These are phyloP conservation scores for Oryza coarctata DNA, from an alignment of 176 grass and related monocot species.

Conservation along the genomic window DNA sequence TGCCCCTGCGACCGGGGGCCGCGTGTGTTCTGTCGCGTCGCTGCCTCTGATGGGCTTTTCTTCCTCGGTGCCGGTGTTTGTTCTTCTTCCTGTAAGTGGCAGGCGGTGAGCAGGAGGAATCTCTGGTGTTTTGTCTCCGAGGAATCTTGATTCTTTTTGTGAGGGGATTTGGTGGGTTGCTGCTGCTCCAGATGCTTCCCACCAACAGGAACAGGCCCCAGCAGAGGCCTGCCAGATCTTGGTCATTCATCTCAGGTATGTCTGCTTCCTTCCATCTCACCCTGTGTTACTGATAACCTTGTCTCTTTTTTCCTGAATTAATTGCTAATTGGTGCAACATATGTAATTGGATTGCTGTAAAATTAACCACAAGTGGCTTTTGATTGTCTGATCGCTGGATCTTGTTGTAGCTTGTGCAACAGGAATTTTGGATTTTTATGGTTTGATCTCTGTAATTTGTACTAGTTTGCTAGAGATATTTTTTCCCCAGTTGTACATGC, in stretches of 20 bases:
- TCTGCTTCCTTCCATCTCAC: not conserved
- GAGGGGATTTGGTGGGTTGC: conserved; percentile 3
- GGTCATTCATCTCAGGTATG: conserved; percentile 76
- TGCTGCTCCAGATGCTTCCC: conserved; percentile 56
- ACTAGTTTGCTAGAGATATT: not conserved
- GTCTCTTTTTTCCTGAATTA: not conserved
- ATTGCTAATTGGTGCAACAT: not conserved
- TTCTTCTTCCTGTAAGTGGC: not conserved
- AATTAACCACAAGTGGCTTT: not conserved
- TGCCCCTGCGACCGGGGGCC: not conserved
- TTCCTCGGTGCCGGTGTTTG: not conserved
- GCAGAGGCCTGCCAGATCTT: conserved; percentile 78
- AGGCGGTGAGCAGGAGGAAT: not conserved
- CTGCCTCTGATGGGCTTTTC: not conserved
- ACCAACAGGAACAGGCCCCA: conserved; percentile 64
- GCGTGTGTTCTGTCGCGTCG: no score
- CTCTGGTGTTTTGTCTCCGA: not conserved
- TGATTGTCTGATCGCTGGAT: not conserved
- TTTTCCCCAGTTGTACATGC: not conserved
- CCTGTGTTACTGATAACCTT: not conserved
- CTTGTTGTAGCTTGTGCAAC: not conserved
- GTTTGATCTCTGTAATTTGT: not conserved
- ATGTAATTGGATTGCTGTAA: not conserved
- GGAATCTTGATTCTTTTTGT: not conserved
- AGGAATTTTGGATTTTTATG: not conserved